These are phyloP conservation scores for Alternaria atra DNA, from an alignment of 2,329 filamentous ascomycete species.

Conservation along the genomic window DNA sequence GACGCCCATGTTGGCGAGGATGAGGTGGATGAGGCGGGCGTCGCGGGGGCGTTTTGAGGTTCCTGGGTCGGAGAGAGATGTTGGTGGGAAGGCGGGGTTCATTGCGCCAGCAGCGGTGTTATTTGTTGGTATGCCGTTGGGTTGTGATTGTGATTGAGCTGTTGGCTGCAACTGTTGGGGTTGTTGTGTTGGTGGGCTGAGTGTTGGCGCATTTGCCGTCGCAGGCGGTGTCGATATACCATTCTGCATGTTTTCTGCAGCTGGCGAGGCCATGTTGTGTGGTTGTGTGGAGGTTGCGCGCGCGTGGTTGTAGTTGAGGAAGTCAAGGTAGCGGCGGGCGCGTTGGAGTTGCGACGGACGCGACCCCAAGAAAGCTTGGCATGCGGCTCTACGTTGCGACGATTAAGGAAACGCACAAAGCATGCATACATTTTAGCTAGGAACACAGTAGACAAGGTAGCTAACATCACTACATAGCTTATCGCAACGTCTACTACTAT, in stretches of 20 bases:
- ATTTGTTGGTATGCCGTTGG: constrained; percentile 27
- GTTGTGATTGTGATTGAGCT: constrained; percentile 18
- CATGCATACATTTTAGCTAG: too few relatives aligned
- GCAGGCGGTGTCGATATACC: constrained; percentile 52
- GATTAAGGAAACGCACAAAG: too few relatives aligned
- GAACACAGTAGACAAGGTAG: too few relatives aligned
- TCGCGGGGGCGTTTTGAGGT: constrained; percentile 72
- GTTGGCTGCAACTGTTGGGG: background rate
- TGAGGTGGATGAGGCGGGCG: constrained; percentile 79
- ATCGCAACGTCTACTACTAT: too few relatives aligned
- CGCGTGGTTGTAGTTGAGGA: background rate
- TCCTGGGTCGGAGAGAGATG: constrained; percentile 46
- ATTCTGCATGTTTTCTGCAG: constrained; percentile 45
- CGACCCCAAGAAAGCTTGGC: constrained; percentile 14
- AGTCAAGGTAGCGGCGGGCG: background rate
- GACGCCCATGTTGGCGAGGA: constrained; percentile 81
- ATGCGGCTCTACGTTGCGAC: constrained; percentile 12
- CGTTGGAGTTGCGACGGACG: constrained; percentile 9
- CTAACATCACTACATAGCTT: too few relatives aligned
- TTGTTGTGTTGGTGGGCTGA: constrained; percentile 42
- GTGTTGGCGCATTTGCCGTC: constrained; percentile 42
- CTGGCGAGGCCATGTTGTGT: constrained; percentile 50
- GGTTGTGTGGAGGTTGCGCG: constrained; percentile 6
- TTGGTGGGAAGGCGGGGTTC: constrained; percentile 42
- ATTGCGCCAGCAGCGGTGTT: constrained; percentile 7